These are phyloP conservation scores for Dothideomycetes sp. DNA, from an alignment of 2,329 filamentous ascomycete genomes.

Conservation along the genomic window DNA sequence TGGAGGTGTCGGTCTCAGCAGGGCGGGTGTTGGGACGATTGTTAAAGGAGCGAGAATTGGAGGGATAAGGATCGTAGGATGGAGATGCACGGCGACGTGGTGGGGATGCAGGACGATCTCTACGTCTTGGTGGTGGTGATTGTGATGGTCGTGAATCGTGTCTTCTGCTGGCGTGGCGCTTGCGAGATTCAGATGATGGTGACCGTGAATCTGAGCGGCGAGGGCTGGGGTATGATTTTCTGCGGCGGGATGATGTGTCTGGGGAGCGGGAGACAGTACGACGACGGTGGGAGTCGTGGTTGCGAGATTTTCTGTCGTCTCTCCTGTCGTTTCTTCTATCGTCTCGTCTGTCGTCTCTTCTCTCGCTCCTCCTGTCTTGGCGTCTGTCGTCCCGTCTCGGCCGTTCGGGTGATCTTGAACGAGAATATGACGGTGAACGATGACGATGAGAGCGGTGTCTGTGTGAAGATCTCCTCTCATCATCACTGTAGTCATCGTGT, in stretches of 20 bases:
- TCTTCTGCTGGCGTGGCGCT: slow-evolving; percentile 3
- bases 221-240: slow-evolving; percentile 13
- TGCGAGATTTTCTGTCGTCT: background rate
- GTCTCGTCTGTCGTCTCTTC: slow-evolving; percentile 11
- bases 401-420: slow-evolving; percentile 25
- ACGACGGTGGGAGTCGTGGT: slow-evolving; percentile 3
- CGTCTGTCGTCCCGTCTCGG: slow-evolving; percentile 7
- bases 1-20: slow-evolving; percentile 13
- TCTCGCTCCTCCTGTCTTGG: background rate
- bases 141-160: slow-evolving; percentile 14
- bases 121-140: slow-evolving; percentile 14
- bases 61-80: slow-evolving; percentile 10
- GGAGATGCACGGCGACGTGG: slow-evolving; percentile 11
- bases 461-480: slow-evolving; percentile 25
- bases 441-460: slow-evolving; percentile 26
- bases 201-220: slow-evolving; percentile 14
- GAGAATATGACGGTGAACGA: slow-evolving; percentile 27
- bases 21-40: background rate
- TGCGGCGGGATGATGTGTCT: slow-evolving; percentile 3
- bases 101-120: slow-evolving; percentile 1
- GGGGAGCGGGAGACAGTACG: slow-evolving; percentile 2
- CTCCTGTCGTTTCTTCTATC: slow-evolving; percentile 14
- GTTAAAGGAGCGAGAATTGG: slow-evolving; percentile 13
- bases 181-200: slow-evolving; percentile 5
- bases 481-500: slow-evolving; percentile 23